A percentile compares a stretch with the other conserved stretches of the same genome.
These are phyloP conservation scores for Komagataea norvegica DNA, from an alignment of 1,139 yeast genomes.

Conservation along the genomic window DNA sequence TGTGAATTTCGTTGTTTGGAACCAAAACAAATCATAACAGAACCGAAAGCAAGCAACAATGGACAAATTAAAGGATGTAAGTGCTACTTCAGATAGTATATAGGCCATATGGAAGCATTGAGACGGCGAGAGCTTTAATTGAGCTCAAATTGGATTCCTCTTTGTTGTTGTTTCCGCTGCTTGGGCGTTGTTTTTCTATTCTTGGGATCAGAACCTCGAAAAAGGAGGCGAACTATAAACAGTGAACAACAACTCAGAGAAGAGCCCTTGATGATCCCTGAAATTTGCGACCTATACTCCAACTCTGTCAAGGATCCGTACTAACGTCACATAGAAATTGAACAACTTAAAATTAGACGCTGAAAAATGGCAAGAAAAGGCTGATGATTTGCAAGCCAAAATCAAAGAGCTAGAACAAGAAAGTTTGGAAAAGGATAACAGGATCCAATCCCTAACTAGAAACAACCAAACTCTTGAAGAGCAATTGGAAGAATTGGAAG, in stretches of 20 bases:
- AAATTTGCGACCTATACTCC: not conserved
- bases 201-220: too few species aligned
- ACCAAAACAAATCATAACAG: not conserved
- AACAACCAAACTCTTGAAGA: constrained; percentile 88
- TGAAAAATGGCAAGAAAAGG: constrained; percentile 95
- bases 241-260: too few species aligned
- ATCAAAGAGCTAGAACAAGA: constrained; percentile 92
- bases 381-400: constrained; percentile 77
- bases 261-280: not conserved
- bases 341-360: constrained; percentile 89
- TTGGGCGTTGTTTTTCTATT: too few species aligned
- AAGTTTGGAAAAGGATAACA: constrained; percentile 87
- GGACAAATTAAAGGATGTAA: constrained; percentile 25
- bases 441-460: constrained; percentile 86
- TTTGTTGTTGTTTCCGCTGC: too few species aligned
- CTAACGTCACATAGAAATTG: constrained; percentile 56
- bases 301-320: not conserved
- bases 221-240: too few species aligned
- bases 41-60: constrained; percentile 7
- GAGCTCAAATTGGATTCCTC: too few species aligned
- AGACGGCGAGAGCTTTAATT: too few species aligned
- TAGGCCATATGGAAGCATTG: too few species aligned
- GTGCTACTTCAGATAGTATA: too few species aligned
- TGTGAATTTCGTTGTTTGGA: constrained; percentile 1
- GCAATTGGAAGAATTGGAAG: constrained; percentile 85